These are phyloP conservation scores for Umbelopsis isabellina DNA, from an alignment of 192 early-diverging fungal species.

Conservation along the genomic window DNA sequence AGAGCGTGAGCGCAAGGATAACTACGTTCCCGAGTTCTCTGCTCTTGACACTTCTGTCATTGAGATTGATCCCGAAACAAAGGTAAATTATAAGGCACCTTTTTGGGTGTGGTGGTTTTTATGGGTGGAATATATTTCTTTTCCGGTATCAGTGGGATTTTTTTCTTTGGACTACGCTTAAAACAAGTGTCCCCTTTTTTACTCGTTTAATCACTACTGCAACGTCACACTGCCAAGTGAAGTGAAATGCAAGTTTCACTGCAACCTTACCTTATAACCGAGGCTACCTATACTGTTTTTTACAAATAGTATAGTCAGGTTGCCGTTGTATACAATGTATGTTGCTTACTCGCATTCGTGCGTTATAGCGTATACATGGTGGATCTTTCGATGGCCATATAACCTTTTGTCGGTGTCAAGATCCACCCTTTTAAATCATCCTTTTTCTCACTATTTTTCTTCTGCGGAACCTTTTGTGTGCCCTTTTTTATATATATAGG, in stretches of 20 bases:
- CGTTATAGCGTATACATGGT: constrained; percentile 8
- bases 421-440: constrained; percentile 18
- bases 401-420: constrained; percentile 38
- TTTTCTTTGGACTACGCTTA: too few species aligned
- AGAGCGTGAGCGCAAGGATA: constrained; percentile 99
- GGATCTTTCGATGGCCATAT: constrained; percentile 41
- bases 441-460: constrained; percentile 13
- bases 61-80: constrained; percentile 95
- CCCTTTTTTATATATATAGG: constrained; percentile 49
- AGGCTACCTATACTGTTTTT: too few species aligned
- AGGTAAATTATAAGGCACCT: constrained; percentile 49
- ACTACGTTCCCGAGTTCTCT: constrained; percentile 99
- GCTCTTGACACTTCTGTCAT: constrained; percentile 89
- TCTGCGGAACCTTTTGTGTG: background rate
- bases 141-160: too few species aligned
- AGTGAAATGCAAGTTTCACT: too few species aligned
- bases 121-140: too few species aligned
- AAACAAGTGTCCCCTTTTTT: too few species aligned
- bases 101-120: too few species aligned
- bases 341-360: constrained; percentile 1
- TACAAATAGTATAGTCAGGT: background rate
- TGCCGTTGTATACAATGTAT: constrained; percentile 9
- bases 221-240: too few species aligned
- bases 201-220: too few species aligned
- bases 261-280: too few species aligned